Conservation (phyloP, 1,284 basidiomycete genomes). For the Papiliotrema terrestris region DNA sequence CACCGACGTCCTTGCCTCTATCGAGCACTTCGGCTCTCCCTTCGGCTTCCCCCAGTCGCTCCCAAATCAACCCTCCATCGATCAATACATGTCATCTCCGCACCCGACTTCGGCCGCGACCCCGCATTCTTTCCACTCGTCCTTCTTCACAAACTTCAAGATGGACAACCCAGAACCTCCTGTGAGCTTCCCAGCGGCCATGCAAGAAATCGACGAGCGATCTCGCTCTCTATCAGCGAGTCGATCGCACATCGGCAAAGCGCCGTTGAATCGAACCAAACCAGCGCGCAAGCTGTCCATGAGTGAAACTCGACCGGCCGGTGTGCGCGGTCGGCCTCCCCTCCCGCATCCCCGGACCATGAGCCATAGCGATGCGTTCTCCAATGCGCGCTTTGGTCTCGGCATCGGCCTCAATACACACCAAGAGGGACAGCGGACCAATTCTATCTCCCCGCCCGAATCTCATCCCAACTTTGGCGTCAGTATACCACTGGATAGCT, state of each 20-base stretch:
- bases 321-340: slow-evolving; percentile 1
- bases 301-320: slow-evolving; percentile 31
- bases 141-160: slow-evolving; percentile 31
- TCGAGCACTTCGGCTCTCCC: slow-evolving; percentile 20
- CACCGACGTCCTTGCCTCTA: slow-evolving; percentile 33
- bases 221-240: slow-evolving; percentile 34
- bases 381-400: slow-evolving; percentile 9
- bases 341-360: slow-evolving; percentile 12
- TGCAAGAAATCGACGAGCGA: slow-evolving; percentile 14
- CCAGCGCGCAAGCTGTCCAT: slow-evolving; percentile 35
- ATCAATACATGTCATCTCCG: slow-evolving; percentile 35
- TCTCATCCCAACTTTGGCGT: slow-evolving; percentile 22
- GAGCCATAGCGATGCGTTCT: slow-evolving; percentile 7
- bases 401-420: slow-evolving; percentile 29
- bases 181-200: slow-evolving; percentile 12
- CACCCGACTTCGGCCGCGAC: slow-evolving; percentile 3
- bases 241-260: slow-evolving; percentile 26
- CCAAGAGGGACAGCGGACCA: slow-evolving; percentile 17
- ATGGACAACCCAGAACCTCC: slow-evolving; percentile 39
- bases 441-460: slow-evolving; percentile 26
- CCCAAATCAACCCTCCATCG: slow-evolving; percentile 17
- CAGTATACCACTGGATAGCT: slow-evolving; percentile 17
- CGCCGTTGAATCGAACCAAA: slow-evolving; percentile 21
- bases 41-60: slow-evolving; percentile 17
- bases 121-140: slow-evolving; percentile 27